phyloP scores from a whole-genome alignment of 1,284 basidiomycete genomes.

The Leccinum ponderosum region DNA sequence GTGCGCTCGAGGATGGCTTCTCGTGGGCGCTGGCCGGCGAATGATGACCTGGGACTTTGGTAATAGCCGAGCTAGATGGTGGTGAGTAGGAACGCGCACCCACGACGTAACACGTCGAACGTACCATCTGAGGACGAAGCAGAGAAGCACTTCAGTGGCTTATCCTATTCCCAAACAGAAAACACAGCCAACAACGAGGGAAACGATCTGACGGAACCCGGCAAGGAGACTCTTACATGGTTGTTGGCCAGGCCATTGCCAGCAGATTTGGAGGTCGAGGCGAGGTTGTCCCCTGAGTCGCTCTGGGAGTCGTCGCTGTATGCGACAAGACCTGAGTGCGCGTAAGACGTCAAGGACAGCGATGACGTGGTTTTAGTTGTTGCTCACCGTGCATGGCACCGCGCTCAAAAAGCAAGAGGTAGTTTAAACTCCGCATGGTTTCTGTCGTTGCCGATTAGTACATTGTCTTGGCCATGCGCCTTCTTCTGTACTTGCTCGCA shows the following conservation, averaged over 20 bases:
- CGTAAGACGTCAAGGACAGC: slow-evolving; percentile 7
- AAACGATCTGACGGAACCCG: slow-evolving; percentile 48
- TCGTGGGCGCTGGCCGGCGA: slow-evolving; percentile 48
- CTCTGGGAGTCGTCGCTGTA: slow-evolving; percentile 67
- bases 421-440: slow-evolving; percentile 28
- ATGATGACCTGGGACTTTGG: slow-evolving; percentile 59
- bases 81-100: not conserved
- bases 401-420: slow-evolving; percentile 2
- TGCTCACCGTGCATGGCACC: slow-evolving; percentile 44
- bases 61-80: slow-evolving; percentile 38
- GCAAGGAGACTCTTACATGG: slow-evolving; percentile 65
- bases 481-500: slow-evolving; percentile 21
- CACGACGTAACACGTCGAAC: slow-evolving; percentile 3
- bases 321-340: slow-evolving; percentile 53
- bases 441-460: slow-evolving; percentile 20
- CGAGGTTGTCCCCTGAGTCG: slow-evolving; percentile 49
- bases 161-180: slow-evolving; percentile 69
- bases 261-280: slow-evolving; percentile 29
- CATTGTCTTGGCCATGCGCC: slow-evolving; percentile 32
- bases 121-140: slow-evolving; percentile 51
- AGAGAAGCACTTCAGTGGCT: slow-evolving; percentile 44
- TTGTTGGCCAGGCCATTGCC: slow-evolving; percentile 17
- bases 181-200: slow-evolving; percentile 65
- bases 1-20: slow-evolving; percentile 49
- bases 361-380: not conserved